These are phyloP conservation scores for Microstegium vimineum DNA, from an alignment of 176 grass and related monocot genomes.

Conservation along the genomic window DNA sequence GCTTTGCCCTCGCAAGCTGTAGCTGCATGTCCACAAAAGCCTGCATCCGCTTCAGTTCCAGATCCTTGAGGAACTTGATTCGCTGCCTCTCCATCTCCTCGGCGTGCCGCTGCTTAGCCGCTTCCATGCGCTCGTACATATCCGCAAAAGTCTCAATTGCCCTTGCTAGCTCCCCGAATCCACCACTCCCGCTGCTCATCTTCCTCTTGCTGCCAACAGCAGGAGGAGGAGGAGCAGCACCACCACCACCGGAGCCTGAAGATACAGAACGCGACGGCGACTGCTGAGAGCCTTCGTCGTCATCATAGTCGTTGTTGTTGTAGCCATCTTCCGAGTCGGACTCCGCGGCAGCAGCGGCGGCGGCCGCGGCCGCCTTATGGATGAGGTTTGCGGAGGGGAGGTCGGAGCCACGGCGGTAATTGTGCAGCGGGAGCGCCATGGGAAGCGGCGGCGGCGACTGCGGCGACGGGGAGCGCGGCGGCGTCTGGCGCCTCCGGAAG, in stretches of 20 bases:
- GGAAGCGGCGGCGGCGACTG: conserved; percentile 27
- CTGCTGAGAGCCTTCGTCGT: conserved; percentile 36
- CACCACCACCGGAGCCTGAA: conserved; percentile 35
- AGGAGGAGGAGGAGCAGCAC: background rate
- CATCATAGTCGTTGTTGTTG: conserved; percentile 47
- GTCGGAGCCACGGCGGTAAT: conserved; percentile 28
- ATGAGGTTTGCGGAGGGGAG: conserved; percentile 47
- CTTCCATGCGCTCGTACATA: conserved; percentile 91
- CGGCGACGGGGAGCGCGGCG: conserved; percentile 33
- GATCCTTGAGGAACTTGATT: conserved; percentile 85
- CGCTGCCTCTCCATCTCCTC: conserved; percentile 95
- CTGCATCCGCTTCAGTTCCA: conserved; percentile 95
- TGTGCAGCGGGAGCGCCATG: conserved; percentile 40
- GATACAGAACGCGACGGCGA: conserved; percentile 58
- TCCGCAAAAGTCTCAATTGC: conserved; percentile 74
- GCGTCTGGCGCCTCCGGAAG: conserved; percentile 26
- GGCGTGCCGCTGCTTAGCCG: conserved; percentile 68
- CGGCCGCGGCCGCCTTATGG: conserved; percentile 63
- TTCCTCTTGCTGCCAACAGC: conserved; percentile 37
- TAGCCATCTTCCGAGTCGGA: conserved; percentile 55
- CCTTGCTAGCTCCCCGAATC: conserved; percentile 67
- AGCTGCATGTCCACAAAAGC: conserved; percentile 86
- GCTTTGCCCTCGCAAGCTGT: conserved; percentile 65
- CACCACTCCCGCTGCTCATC: conserved; percentile 27
- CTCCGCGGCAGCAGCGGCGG: conserved; percentile 44